Percentiles rank a stretch among this genome's conserved stretches.
Evolutionary conservation across 495 filamentous ascomycete species (phyloP).

Genomic region (Amorphotheca resinae): DNA sequence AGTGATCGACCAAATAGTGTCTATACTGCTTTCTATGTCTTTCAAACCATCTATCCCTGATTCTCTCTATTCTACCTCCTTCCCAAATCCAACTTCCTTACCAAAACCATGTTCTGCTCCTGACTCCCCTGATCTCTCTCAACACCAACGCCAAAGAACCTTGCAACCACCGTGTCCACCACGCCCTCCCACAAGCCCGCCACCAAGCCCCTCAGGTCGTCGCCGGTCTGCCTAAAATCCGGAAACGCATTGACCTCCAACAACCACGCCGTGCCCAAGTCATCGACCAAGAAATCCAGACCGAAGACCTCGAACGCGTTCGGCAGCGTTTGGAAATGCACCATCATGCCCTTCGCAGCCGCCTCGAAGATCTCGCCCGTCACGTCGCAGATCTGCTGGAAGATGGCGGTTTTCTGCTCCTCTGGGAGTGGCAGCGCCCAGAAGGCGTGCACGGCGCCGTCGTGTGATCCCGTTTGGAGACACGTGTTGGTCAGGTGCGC

Average conservation of each 20-base stretch:
- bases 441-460: slow-evolving; percentile 53
- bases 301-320: slow-evolving; percentile 90
- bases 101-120: slow-evolving; percentile 21
- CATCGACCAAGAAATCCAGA: slow-evolving; percentile 78
- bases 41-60: too few species aligned
- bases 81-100: slow-evolving; percentile 49
- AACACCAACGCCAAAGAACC: slow-evolving; percentile 40
- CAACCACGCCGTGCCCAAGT: slow-evolving; percentile 48
- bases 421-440: slow-evolving; percentile 38
- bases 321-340: slow-evolving; percentile 82
- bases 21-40: too few species aligned
- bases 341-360: slow-evolving; percentile 64
- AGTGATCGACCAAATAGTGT: too few species aligned
- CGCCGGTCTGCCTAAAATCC: slow-evolving; percentile 85
- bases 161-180: slow-evolving; percentile 49
- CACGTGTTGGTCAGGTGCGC: slow-evolving; percentile 90
- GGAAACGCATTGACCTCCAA: slow-evolving; percentile 96
- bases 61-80: slow-evolving; percentile 26
- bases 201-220: slow-evolving; percentile 54
- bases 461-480: slow-evolving; percentile 53
- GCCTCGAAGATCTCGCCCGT: slow-evolving; percentile 74
- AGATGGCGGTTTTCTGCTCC: slow-evolving; percentile 43
- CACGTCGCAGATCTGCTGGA: slow-evolving; percentile 56
- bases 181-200: slow-evolving; percentile 63
- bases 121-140: slow-evolving; percentile 18